These are phyloP conservation scores for Nakazawaea anatomiae DNA, from an alignment of 805 yeast species.

Conservation along the genomic window DNA sequence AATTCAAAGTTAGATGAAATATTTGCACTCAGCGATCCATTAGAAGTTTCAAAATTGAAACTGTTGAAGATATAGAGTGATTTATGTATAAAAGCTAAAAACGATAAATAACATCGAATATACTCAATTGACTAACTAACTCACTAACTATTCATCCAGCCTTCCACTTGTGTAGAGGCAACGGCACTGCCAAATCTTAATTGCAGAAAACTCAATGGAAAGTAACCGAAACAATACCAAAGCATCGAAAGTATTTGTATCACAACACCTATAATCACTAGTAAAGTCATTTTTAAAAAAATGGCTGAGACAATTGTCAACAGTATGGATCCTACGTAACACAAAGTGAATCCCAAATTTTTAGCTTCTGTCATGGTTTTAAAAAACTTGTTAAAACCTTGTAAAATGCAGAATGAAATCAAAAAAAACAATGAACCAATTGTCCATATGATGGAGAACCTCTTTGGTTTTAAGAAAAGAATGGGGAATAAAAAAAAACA, in stretches of 20 bases:
- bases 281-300: constrained; percentile 52
- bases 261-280: constrained; percentile 65
- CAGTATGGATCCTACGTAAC: constrained; percentile 68
- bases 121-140: neutral
- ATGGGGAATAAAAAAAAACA: constrained; percentile 39
- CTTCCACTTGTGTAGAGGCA: constrained; percentile 27
- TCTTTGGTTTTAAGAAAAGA: constrained; percentile 34
- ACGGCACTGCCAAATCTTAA: constrained; percentile 49
- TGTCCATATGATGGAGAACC: constrained; percentile 42
- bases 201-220: constrained; percentile 86
- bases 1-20: constrained; percentile 2
- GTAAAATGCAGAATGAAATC: constrained; percentile 53
- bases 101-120: no score
- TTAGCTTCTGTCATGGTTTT: constrained; percentile 63
- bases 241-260: constrained; percentile 73
- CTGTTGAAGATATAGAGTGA: neutral
- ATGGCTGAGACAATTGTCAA: constrained; percentile 69
- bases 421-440: constrained; percentile 39
- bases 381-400: constrained; percentile 76
- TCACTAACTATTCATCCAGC: constrained; percentile 18
- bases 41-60: constrained; percentile 3
- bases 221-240: constrained; percentile 81
- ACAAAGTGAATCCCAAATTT: constrained; percentile 65
- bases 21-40: neutral
- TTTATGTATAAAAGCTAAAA: neutral